Conservation (phyloP, 1,284 basidiomycete genomes). For the Kwoniella shivajii region DNA sequence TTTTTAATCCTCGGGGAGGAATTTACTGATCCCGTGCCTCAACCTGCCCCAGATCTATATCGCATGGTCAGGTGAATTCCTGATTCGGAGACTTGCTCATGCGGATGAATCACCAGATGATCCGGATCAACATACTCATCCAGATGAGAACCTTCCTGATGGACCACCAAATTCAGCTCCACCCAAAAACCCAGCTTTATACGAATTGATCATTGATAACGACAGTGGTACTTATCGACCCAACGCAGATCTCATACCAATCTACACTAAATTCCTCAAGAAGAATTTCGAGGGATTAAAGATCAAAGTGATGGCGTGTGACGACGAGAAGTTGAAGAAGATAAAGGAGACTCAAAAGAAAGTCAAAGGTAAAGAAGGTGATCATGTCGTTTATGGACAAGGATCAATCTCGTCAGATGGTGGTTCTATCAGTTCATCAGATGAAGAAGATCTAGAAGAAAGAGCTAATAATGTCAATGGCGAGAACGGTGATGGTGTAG, state of each 20-base stretch:
- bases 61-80: conserved; percentile 49
- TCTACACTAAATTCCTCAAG: conserved; percentile 56
- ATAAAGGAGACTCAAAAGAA: conserved; percentile 45
- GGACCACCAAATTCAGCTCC: conserved; percentile 32
- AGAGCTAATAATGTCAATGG: conserved; percentile 14
- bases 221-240: conserved; percentile 61
- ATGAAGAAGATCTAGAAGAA: conserved; percentile 36
- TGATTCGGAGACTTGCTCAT: conserved; percentile 36
- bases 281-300: conserved; percentile 69
- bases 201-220: conserved; percentile 61
- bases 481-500: conserved; percentile 1
- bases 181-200: conserved; percentile 46
- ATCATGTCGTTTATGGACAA: conserved; percentile 38
- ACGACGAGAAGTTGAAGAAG: conserved; percentile 59
- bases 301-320: conserved; percentile 62
- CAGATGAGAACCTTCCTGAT: conserved; percentile 35
- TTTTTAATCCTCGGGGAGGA: no score
- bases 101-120: conserved; percentile 36
- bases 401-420: conserved; percentile 22
- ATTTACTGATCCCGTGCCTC: no score
- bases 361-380: conserved; percentile 37
- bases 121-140: conserved; percentile 42
- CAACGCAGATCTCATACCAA: conserved; percentile 53
- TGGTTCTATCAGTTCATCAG: conserved; percentile 36
- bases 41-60: conserved; percentile 39